Conservation (phyloP, 495 filamentous ascomycete species). For the Diplogelasinospora grovesii region DNA sequence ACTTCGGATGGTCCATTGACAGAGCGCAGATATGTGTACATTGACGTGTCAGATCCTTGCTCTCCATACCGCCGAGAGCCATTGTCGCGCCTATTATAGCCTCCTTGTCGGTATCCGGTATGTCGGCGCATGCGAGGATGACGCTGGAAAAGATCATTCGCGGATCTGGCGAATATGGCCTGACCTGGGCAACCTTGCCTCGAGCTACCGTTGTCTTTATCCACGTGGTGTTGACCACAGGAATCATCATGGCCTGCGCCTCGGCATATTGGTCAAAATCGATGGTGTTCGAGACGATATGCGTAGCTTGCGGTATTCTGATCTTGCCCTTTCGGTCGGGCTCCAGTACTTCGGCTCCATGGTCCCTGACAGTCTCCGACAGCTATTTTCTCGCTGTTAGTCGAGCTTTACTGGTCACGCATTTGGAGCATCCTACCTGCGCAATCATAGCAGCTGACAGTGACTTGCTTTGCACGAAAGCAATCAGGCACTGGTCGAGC, state of each 20-base stretch:
- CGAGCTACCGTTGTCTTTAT: conserved; percentile 60
- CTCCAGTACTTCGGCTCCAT: conserved; percentile 50
- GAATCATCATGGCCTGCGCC: conserved; percentile 63
- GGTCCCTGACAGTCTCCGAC: conserved; percentile 38
- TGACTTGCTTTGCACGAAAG: conserved; percentile 39
- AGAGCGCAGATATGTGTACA: conserved; percentile 89
- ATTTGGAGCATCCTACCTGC: conserved; percentile 31
- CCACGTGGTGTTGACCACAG: conserved; percentile 84
- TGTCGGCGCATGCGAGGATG: conserved; percentile 64
- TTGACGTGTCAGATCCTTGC: conserved; percentile 55
- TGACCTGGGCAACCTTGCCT: conserved; percentile 62
- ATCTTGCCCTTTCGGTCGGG: conserved; percentile 38
- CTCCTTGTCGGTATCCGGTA: conserved; percentile 85
- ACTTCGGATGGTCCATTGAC: conserved; percentile 66
- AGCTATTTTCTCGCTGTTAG: conserved; percentile 29
- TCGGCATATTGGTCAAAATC: conserved; percentile 80
- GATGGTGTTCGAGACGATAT: conserved; percentile 76
- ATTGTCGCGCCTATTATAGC: conserved; percentile 84
- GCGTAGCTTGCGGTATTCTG: conserved; percentile 57
- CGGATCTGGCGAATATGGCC: conserved; percentile 86
- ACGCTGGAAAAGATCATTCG: conserved; percentile 82
- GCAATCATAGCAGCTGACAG: conserved; percentile 32
- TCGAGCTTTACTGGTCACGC: not conserved
- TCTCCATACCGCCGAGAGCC: conserved; percentile 81
- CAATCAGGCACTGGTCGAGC: conserved; percentile 36